Percentiles rank a stretch among this genome's conserved stretches.
Conservation (phyloP, 331 rosid genomes). For the Malus hybrid region DNA sequence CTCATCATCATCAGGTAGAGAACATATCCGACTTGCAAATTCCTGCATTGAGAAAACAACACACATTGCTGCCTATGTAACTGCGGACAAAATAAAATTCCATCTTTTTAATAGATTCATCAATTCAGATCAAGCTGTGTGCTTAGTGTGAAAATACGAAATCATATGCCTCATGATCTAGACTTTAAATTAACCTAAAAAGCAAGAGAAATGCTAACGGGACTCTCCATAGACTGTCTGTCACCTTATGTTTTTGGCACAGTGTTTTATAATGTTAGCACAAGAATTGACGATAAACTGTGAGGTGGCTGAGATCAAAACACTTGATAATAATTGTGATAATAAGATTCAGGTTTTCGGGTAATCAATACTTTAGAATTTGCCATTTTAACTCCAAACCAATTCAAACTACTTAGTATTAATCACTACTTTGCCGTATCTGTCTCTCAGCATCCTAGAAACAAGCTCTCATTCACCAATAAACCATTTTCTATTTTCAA, state of each 20-base stretch:
- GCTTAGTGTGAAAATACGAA: not conserved
- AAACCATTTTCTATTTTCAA: not conserved
- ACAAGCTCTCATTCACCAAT: no score
- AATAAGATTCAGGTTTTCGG: not conserved
- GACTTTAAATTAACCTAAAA: not conserved
- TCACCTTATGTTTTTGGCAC: no score
- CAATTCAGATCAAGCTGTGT: not conserved
- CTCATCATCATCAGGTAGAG: conserved; percentile 48
- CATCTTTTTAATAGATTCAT: not conserved
- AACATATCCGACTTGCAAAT: conserved; percentile 31
- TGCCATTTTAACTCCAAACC: not conserved
- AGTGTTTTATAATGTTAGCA: no score
- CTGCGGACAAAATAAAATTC: not conserved
- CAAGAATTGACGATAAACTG: no score
- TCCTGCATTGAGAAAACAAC: conserved; percentile 40
- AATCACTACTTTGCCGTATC: not conserved
- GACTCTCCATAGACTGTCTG: no score
- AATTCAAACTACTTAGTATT: not conserved
- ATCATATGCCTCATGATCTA: not conserved
- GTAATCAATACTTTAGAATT: not conserved
- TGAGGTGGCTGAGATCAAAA: not conserved
- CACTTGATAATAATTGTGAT: not conserved
- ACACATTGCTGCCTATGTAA: not conserved
- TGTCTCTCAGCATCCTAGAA: no score
- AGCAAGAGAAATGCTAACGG: no score